These are phyloP conservation scores for Dichomitus squalens DNA, from an alignment of 1,284 basidiomycete species.

Conservation along the genomic window DNA sequence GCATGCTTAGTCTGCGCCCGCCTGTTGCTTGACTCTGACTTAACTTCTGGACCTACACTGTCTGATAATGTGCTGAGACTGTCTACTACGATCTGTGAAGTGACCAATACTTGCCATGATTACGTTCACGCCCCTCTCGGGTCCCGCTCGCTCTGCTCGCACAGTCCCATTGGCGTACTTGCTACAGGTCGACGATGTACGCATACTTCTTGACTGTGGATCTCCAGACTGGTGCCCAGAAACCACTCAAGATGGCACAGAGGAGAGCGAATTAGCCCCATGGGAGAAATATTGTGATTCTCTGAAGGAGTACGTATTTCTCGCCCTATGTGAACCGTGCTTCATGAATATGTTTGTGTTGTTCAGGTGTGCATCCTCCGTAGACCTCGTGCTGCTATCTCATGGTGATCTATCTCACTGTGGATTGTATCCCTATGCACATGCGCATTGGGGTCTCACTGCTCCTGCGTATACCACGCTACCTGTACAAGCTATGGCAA, in stretches of 20 bases:
- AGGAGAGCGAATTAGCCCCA: conserved; percentile 40
- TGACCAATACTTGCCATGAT: conserved; percentile 62
- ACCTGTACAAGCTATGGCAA: conserved; percentile 95
- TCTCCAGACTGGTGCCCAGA: conserved; percentile 84
- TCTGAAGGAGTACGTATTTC: conserved; percentile 60
- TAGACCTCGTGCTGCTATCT: conserved; percentile 90
- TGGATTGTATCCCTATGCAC: conserved; percentile 91
- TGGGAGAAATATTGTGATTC: conserved; percentile 68
- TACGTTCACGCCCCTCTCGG: conserved; percentile 89
- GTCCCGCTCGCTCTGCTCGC: conserved; percentile 71
- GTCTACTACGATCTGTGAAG: not conserved
- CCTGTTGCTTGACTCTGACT: not conserved
- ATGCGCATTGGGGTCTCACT: conserved; percentile 84
- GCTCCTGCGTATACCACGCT: conserved; percentile 96
- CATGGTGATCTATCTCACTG: conserved; percentile 91
- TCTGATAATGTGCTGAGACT: conserved; percentile 5
- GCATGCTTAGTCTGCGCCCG: not conserved
- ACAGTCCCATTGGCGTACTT: conserved; percentile 80
- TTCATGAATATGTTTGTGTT: not conserved
- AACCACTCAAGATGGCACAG: conserved; percentile 40
- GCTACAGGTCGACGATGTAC: conserved; percentile 92
- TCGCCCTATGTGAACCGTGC: not conserved
- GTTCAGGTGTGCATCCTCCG: conserved; percentile 64
- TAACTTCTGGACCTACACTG: not conserved
- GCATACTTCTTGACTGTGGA: conserved; percentile 94